Conservation (phyloP, 2,329 filamentous ascomycete species). For the Cladosporium halotolerans region DNA sequence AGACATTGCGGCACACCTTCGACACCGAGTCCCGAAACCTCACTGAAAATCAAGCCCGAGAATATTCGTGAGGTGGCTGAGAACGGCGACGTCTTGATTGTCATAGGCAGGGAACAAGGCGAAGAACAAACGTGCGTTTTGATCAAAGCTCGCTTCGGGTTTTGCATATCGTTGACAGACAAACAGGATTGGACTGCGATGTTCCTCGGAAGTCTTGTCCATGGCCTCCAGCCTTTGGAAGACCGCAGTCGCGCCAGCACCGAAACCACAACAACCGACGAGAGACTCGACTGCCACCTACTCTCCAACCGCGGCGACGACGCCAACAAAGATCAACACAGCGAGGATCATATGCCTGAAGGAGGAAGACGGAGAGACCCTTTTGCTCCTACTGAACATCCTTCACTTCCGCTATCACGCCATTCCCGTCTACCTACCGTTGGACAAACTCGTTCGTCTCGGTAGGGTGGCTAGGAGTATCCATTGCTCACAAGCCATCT, state of each 20-base stretch:
- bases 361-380: conserved; percentile 20
- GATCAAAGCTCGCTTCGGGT: not conserved
- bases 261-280: not conserved
- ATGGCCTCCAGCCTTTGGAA: conserved; percentile 22
- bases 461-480: conserved; percentile 19
- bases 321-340: not conserved
- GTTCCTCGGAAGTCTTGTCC: conserved; percentile 18
- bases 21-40: not conserved
- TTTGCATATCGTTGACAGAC: not conserved
- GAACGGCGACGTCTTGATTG: conserved; percentile 14
- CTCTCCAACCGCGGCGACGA: conserved; percentile 1
- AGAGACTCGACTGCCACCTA: not conserved
- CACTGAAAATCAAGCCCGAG: not conserved
- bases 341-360: conserved; percentile 16
- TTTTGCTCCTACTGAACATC: conserved; percentile 23
- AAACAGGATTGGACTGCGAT: conserved; percentile 17
- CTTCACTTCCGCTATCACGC: conserved; percentile 24
- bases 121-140: conserved; percentile 9
- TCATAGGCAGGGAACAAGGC: conserved; percentile 9
- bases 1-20: conserved; percentile 4
- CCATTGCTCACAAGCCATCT: conserved; percentile 21
- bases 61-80: conserved; percentile 11
- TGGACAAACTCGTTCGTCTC: conserved; percentile 19
- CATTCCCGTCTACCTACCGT: conserved; percentile 20
- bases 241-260: conserved; percentile 9